phyloP scores from a whole-genome alignment of 2,329 filamentous ascomycete species.

The Fusarium sp. region DNA sequence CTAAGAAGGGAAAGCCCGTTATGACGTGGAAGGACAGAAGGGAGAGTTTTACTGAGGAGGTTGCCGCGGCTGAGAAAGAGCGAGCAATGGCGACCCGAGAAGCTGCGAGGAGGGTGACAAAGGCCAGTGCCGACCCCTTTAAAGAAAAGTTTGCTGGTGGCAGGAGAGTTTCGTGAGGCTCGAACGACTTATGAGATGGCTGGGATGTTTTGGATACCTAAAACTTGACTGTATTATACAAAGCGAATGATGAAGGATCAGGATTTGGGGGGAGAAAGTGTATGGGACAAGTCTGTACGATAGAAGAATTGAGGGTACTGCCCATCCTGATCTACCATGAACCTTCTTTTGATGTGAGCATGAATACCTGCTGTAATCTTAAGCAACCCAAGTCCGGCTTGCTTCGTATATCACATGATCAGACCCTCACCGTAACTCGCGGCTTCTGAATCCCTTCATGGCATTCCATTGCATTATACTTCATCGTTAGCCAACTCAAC shows the following conservation, averaged over 20 bases:
- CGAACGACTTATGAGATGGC: constrained; percentile 11
- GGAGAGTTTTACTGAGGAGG: constrained; percentile 21
- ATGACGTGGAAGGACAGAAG: constrained; percentile 10
- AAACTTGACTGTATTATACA: constrained; percentile 36
- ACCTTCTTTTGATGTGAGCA: constrained; percentile 8
- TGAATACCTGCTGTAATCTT: background rate
- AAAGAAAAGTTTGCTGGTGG: constrained; percentile 15
- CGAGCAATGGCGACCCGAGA: constrained; percentile 11
- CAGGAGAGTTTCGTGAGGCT: constrained; percentile 2
- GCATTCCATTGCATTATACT: background rate
- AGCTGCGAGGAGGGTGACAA: constrained; percentile 6
- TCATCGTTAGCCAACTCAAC: background rate
- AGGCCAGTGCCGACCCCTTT: constrained; percentile 24
- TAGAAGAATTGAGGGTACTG: constrained; percentile 22
- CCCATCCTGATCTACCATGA: constrained; percentile 13
- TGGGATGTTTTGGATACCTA: constrained; percentile 29
- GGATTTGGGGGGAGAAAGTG: constrained; percentile 6
- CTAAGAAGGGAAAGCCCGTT: constrained; percentile 3
- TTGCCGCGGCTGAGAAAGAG: constrained; percentile 21
- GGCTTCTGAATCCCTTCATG: constrained; percentile 27
- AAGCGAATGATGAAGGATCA: constrained; percentile 28
- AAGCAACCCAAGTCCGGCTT: background rate
- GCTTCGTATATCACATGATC: constrained; percentile 45
- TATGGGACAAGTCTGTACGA: constrained; percentile 26
- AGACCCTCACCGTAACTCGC: constrained; percentile 30